Evolutionary conservation across 129 eudicot genomes (phyloP).

Genomic region (Flaveria bidentis): DNA sequence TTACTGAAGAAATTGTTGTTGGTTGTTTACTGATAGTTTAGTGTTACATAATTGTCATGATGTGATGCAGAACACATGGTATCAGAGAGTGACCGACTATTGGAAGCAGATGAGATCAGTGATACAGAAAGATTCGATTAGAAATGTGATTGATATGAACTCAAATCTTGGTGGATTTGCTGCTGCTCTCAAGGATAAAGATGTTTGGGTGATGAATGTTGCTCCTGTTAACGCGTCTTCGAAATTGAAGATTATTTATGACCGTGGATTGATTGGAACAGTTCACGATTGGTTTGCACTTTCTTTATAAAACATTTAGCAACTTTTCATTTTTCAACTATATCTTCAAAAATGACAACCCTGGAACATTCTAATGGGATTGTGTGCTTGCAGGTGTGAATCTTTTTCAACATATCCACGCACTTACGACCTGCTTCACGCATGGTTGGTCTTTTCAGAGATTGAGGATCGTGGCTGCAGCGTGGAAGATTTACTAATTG

Average conservation of each 20-base stretch:
- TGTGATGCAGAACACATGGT: slow-evolving; percentile 67
- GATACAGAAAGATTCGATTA: slow-evolving; percentile 56
- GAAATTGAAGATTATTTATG: slow-evolving; percentile 71
- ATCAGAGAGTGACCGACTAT: slow-evolving; percentile 66
- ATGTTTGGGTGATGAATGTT: slow-evolving; percentile 98
- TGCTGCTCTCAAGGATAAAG: slow-evolving; percentile 76
- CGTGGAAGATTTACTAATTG: slow-evolving; percentile 76
- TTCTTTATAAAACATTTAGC: background rate
- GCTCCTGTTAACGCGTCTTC: slow-evolving; percentile 68
- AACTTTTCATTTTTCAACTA: background rate
- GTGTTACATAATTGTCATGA: slow-evolving; percentile 4
- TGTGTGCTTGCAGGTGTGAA: slow-evolving; percentile 70
- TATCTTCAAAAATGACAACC: too few species aligned
- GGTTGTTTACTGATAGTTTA: slow-evolving; percentile 1
- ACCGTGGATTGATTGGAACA: slow-evolving; percentile 85
- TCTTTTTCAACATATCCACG: slow-evolving; percentile 96
- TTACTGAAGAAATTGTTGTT: background rate
- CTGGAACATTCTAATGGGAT: background rate
- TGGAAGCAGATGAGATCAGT: slow-evolving; percentile 89
- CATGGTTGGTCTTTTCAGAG: slow-evolving; percentile 75
- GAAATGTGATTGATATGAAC: slow-evolving; percentile 98
- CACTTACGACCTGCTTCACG: slow-evolving; percentile 89
- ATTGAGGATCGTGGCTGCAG: slow-evolving; percentile 75
- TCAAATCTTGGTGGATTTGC: slow-evolving; percentile 94
- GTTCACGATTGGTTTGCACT: slow-evolving; percentile 80